A percentile compares a stretch with the other conserved stretches of the same genome.
phyloP scores from a whole-genome alignment of 2,329 filamentous ascomycete genomes.

The Ophiocordyceps robertsii region DNA sequence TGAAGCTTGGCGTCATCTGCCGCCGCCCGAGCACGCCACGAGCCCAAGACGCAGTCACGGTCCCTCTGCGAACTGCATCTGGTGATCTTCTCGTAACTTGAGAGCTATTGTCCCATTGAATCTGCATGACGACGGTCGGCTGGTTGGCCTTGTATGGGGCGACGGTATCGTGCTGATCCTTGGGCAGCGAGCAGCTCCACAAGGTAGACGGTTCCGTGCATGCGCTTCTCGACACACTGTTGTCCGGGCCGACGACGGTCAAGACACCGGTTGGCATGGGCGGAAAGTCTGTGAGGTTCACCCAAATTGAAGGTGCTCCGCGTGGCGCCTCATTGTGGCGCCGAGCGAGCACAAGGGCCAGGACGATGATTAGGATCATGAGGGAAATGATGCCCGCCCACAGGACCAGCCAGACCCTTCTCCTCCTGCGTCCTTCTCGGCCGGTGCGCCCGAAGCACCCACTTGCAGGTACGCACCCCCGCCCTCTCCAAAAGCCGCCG shows the following conservation, averaged over 20 bases:
- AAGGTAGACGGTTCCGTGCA: constrained; percentile 62
- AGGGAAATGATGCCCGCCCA: constrained; percentile 35
- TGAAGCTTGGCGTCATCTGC: constrained; percentile 17
- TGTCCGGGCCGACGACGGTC: constrained; percentile 63
- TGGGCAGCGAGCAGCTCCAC: constrained; percentile 80
- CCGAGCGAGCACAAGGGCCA: constrained; percentile 41
- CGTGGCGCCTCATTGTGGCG: constrained; percentile 6
- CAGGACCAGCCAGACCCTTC: constrained; percentile 45
- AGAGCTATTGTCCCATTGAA: constrained; percentile 55
- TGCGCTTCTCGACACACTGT: constrained; percentile 45
- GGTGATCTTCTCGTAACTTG: constrained; percentile 34
- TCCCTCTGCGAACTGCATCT: constrained; percentile 17
- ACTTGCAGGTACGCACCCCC: constrained; percentile 46
- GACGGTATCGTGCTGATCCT: constrained; percentile 55
- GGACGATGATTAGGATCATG: constrained; percentile 41
- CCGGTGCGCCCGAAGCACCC: constrained; percentile 53
- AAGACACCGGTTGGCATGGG: constrained; percentile 74
- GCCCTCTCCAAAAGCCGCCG: constrained; percentile 52
- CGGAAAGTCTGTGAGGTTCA: constrained; percentile 77
- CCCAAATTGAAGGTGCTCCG: constrained; percentile 43
- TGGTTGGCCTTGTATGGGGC: constrained; percentile 51
- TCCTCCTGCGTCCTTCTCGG: constrained; percentile 48
- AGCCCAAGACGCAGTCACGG: constrained; percentile 11
- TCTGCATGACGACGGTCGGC: constrained; percentile 70
- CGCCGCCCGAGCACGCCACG: constrained; percentile 9